phyloP scores from a whole-genome alignment of 2,329 filamentous ascomycete species.

The Exophiala lecanii-corni region DNA sequence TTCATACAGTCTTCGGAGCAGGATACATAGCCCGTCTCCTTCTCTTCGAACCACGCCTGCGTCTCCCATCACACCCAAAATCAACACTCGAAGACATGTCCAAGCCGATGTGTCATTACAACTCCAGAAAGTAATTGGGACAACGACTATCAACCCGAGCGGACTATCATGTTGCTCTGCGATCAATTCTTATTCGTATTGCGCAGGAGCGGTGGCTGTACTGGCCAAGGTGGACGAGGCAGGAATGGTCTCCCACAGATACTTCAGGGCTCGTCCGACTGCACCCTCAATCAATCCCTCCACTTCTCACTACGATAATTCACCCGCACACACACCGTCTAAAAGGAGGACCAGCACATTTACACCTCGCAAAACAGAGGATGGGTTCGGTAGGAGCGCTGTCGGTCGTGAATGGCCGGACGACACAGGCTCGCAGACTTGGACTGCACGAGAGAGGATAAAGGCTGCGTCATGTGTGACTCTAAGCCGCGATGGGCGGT shows the following conservation, averaged over 20 bases:
- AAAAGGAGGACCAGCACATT: constrained; percentile 53
- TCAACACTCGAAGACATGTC: constrained; percentile 15
- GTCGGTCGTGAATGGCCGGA: constrained; percentile 55
- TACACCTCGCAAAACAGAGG: constrained; percentile 49
- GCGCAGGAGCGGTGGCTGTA: constrained; percentile 89
- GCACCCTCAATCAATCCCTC: constrained; percentile 62
- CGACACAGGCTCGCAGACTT: constrained; percentile 60
- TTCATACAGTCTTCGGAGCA: constrained; percentile 25
- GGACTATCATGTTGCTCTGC: constrained; percentile 78
- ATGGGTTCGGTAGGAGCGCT: constrained; percentile 36
- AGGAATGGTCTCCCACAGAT: constrained; percentile 65
- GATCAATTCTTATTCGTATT: constrained; percentile 73
- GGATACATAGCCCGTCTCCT: constrained; percentile 19
- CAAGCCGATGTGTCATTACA: constrained; percentile 18
- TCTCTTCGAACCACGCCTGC: constrained; percentile 18
- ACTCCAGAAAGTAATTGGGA: constrained; percentile 62
- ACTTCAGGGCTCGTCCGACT: constrained; percentile 79
- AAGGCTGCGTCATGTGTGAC: constrained; percentile 91
- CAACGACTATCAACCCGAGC: constrained; percentile 77
- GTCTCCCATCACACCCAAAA: constrained; percentile 14
- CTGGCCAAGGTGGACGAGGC: constrained; percentile 73
- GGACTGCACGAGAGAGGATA: constrained; percentile 85
- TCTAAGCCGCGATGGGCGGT: constrained; percentile 80
- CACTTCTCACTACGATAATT: constrained; percentile 51
- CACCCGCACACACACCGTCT: constrained; percentile 52